Conservation (phyloP, 1,284 basidiomycete genomes). For the Tremellales sp. region DNA sequence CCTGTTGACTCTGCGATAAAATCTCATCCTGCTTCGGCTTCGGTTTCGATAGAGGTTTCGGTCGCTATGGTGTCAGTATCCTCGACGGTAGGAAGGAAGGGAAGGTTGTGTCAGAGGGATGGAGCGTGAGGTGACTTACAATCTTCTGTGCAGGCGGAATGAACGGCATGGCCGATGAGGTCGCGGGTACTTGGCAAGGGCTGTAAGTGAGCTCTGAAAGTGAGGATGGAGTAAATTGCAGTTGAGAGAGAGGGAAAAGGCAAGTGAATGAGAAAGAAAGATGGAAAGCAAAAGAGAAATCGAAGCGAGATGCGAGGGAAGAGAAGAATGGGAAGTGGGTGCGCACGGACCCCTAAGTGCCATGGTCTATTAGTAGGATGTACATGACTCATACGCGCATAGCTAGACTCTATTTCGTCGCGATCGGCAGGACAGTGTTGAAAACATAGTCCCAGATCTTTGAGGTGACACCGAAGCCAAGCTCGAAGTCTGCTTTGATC, state of each 20-base stretch:
- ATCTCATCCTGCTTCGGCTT: background rate
- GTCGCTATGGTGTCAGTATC: background rate
- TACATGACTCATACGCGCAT: too few species aligned
- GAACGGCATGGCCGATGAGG: background rate
- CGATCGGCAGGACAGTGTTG: conserved; percentile 68
- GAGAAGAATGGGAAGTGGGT: too few species aligned
- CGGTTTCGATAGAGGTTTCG: background rate
- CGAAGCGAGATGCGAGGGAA: too few species aligned
- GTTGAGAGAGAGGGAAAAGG: background rate
- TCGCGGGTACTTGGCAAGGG: too few species aligned
- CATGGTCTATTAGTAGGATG: background rate
- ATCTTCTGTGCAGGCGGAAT: background rate
- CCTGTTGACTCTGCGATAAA: background rate
- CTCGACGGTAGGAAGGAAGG: background rate
- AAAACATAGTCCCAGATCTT: conserved; percentile 96
- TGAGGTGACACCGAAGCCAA: conserved; percentile 94
- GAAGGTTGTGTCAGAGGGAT: background rate
- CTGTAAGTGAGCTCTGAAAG: too few species aligned
- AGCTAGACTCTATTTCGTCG: conserved; percentile 32
- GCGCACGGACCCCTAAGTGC: background rate
- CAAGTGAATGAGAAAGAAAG: background rate
- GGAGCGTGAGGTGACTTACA: background rate
- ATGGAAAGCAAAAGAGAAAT: background rate
- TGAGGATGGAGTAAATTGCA: too few species aligned
- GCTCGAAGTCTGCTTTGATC: conserved; percentile 67